Percentiles rank a stretch among this genome's conserved stretches.
Conservation (phyloP, 2,329 filamentous ascomycete genomes). For the Sporothrix dimorphospora region DNA sequence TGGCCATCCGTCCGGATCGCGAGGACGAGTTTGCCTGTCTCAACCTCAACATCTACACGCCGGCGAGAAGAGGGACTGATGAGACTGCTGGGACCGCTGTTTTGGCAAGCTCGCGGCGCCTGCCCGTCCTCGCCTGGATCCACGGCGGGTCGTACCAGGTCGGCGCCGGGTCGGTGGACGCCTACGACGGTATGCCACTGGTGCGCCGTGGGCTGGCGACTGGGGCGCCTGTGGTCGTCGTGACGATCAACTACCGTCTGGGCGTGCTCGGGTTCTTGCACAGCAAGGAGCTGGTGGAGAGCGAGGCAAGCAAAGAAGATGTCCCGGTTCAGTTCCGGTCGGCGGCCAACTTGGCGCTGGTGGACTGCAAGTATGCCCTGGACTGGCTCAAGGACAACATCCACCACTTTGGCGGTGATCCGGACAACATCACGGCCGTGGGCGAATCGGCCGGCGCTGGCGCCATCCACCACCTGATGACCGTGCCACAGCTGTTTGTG, state of each 20-base stretch:
- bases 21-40: conserved; percentile 26
- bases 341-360: conserved; percentile 10
- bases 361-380: conserved; percentile 21
- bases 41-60: conserved; percentile 24
- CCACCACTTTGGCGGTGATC: conserved; percentile 22
- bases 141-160: conserved; percentile 22
- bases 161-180: conserved; percentile 19
- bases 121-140: conserved; percentile 23
- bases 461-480: conserved; percentile 11
- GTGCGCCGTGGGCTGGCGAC: neutral
- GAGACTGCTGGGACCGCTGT: neutral
- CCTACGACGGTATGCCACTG: conserved; percentile 15
- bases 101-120: neutral
- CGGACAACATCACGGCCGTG: conserved; percentile 21
- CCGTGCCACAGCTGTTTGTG: conserved; percentile 18
- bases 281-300: neutral
- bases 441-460: conserved; percentile 25
- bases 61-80: neutral
- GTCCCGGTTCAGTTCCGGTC: conserved; percentile 20
- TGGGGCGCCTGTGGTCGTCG: conserved; percentile 14
- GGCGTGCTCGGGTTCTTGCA: conserved; percentile 25
- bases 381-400: conserved; percentile 21
- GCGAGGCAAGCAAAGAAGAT: neutral
- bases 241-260: conserved; percentile 26
- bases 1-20: neutral